phyloP scores from a whole-genome alignment of 2,329 filamentous ascomycete species.

The Orbilia blumenaviensis region DNA sequence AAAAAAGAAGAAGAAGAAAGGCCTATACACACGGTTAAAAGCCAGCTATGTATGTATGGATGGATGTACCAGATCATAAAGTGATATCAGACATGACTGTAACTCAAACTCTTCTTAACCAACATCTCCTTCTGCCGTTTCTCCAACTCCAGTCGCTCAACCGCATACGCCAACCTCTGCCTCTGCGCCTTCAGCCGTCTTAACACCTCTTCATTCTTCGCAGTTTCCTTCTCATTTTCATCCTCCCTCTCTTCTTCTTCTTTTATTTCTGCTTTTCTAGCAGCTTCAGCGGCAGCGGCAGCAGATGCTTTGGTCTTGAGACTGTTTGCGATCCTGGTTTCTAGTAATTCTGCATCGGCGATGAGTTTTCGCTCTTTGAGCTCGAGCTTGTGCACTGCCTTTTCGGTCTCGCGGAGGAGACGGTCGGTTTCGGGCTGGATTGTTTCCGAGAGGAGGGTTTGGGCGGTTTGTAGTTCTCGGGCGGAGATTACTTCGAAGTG shows the following conservation, averaged over 20 bases:
- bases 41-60: too few species aligned
- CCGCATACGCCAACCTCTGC: conserved; percentile 84
- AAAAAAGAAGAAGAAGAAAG: too few species aligned
- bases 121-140: conserved; percentile 76
- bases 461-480: conserved; percentile 80
- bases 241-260: conserved; percentile 53
- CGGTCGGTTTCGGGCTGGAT: conserved; percentile 85
- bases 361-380: conserved; percentile 84
- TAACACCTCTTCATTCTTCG: conserved; percentile 67
- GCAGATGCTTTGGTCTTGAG: conserved; percentile 53
- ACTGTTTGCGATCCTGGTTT: conserved; percentile 66
- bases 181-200: conserved; percentile 80
- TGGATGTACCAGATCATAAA: not conserved
- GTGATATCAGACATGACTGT: conserved; percentile 34
- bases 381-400: conserved; percentile 82
- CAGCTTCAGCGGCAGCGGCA: conserved; percentile 39
- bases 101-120: conserved; percentile 73
- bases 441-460: conserved; percentile 83
- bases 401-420: conserved; percentile 81
- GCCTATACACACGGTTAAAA: too few species aligned
- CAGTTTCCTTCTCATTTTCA: conserved; percentile 57
- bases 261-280: conserved; percentile 10
- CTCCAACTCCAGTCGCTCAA: conserved; percentile 85
- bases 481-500: conserved; percentile 94
- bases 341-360: conserved; percentile 82